Percentiles rank a stretch among this genome's conserved stretches.
Evolutionary conservation across 1,284 basidiomycete species (phyloP).

Genomic region (Trichosporon ovoides): DNA sequence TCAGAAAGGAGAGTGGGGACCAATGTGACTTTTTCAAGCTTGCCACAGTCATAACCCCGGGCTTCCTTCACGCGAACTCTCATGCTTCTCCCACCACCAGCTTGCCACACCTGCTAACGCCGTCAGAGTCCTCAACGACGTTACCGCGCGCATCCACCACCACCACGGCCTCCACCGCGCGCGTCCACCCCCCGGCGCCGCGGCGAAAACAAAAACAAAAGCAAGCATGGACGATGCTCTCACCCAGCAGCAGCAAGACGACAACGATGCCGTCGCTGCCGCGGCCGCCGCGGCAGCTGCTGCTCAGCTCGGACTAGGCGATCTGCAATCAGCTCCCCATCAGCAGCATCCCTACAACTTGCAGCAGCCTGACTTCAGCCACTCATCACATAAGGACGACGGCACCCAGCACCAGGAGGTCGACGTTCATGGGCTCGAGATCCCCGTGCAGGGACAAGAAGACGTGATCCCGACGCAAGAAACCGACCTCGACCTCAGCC

Average conservation of each 20-base stretch:
- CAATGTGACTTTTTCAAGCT: no score
- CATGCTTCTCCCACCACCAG: no score
- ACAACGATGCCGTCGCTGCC: conserved; percentile 37
- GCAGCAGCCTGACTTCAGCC: conserved; percentile 40
- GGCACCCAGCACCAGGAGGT: conserved; percentile 16
- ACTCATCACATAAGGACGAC: conserved; percentile 26
- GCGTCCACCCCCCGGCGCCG: conserved; percentile 19
- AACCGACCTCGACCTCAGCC: conserved; percentile 28
- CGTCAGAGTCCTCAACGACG: no score
- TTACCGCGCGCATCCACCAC: no score
- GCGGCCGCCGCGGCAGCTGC: conserved; percentile 39
- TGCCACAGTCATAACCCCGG: no score
- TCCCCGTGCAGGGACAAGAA: conserved; percentile 19
- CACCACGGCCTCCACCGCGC: conserved; percentile 22
- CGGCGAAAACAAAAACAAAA: conserved; percentile 15
- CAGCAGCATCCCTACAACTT: conserved; percentile 33
- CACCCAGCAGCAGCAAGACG: conserved; percentile 27
- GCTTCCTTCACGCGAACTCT: no score
- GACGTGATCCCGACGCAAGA: conserved; percentile 18
- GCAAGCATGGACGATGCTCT: conserved; percentile 28
- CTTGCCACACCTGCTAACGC: no score
- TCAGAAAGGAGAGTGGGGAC: no score
- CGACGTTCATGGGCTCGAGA: conserved; percentile 21
- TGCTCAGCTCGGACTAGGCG: conserved; percentile 29
- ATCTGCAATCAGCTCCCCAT: conserved; percentile 18